These are phyloP conservation scores for Colletotrichum chlorophyti DNA, from an alignment of 2,329 filamentous ascomycete genomes.

Conservation along the genomic window DNA sequence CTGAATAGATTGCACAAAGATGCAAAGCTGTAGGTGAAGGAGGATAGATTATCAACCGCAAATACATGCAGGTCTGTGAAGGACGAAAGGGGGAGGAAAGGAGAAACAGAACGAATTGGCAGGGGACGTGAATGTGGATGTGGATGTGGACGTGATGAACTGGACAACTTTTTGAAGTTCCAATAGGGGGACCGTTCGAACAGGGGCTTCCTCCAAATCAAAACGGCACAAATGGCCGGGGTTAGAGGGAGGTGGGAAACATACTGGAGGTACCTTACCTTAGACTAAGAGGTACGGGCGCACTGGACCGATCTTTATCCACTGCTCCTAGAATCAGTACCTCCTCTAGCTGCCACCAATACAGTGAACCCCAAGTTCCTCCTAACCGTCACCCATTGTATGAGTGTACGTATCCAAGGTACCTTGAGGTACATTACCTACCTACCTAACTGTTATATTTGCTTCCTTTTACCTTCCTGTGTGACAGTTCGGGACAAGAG, in stretches of 20 bases:
- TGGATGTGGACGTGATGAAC: conserved; percentile 13
- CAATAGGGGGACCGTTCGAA: conserved; percentile 8
- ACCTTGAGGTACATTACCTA: neutral
- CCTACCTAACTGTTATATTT: neutral
- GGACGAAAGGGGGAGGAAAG: neutral
- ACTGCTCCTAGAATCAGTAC: too few relatives aligned
- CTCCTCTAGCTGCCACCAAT: too few relatives aligned
- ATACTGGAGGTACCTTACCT: too few relatives aligned
- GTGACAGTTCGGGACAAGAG: too few relatives aligned
- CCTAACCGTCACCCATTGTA: too few relatives aligned
- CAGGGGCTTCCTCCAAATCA: conserved; percentile 25
- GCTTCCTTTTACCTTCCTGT: too few relatives aligned
- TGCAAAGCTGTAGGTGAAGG: conserved; percentile 13
- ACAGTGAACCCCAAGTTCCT: too few relatives aligned
- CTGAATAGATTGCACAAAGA: conserved; percentile 16
- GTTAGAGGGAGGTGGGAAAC: conserved; percentile 4
- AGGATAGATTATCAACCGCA: conserved; percentile 7
- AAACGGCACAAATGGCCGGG: conserved; percentile 15
- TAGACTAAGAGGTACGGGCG: conserved; percentile 1
- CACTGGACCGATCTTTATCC: too few relatives aligned
- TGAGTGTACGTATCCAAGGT: neutral
- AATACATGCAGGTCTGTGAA: too few relatives aligned
- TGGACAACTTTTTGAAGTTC: conserved; percentile 29
- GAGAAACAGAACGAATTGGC: too few relatives aligned
- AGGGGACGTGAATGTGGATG: too few relatives aligned